Evolutionary conservation across 306 rosid species (phyloP), one percentile per base, ranked within the genome.

Genomic region (Trifolium repens): DNA sequence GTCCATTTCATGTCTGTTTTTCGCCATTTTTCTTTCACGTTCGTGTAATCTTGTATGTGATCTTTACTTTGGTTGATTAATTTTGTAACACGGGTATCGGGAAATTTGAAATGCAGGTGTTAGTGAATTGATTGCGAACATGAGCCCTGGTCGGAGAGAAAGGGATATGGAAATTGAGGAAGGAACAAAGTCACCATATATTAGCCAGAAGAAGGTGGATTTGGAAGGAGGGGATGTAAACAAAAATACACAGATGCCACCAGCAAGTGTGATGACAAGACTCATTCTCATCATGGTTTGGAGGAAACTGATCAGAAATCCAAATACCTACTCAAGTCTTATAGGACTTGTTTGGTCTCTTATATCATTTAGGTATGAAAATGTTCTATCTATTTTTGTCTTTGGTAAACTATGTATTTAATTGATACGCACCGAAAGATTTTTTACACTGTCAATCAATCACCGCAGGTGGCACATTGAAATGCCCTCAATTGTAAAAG

Each of bases 201-300:
- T 55, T 3, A 55, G 61, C 69, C 85, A 86, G 74, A 90, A 90
- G 79, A 84, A 80, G 80, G 68, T 82, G 68, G 85, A 88, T 59
- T 77, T 86, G 71, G 96, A 82, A 69, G 91, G 74, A 34, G 87
- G 75, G 5, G 87, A 76, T 17, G 80, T 34, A 39, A 71, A 67
- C 50, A 88, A 86, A 81, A 90, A 89, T 52, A 93, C 87, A 30
- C 71, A 42, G 34, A 91, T 93, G 98, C 98, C 98, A 61, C 96
- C 98, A 0, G 88, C 96, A 5, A 88, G 93, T 80, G 98, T 93
- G 10, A 93, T 93, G 96, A 93, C 96, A 59, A 91, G 98, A 53
- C 96, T 93, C 17, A 89, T 93, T 35, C 90, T 93, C 61, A 88
- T 93, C 80, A 91, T 93, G 98, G 98, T 91, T 43, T 93, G 98